Base-by-base conservation (phyloP, 1,139 yeast genomes). In the Yueomyces sp. region DNA sequence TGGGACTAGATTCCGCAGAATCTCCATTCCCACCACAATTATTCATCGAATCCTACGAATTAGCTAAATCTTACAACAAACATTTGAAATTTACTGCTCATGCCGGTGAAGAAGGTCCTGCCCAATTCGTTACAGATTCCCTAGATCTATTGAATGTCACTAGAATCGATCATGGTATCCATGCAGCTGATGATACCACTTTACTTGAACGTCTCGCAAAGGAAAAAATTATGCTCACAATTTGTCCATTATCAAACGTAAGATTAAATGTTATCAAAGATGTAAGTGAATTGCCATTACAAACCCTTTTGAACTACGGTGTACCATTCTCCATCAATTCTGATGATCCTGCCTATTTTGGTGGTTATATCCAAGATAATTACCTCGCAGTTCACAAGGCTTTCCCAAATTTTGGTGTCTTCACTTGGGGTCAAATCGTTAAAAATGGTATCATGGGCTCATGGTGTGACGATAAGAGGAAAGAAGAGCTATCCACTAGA, bases 81-180 rank as follows among this genome's bases (percentile, higher is more conserved):
- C 57, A 69, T 40, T 70, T 78, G 44, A 72, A 76, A 37, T 67
- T 80, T 43, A 83, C 94, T 35, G 91, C 93, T 2, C 94, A 83
- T 59, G 93, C 91, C 3, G 94, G 94, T 51, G 94, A 83, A 63
- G 93, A 83, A 65, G 93, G 91, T 42, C 84, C 80, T 49, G 76
- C 83, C 39, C 69, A 74, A 12, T 81, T 68, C 50, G 82, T 83
- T 36, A 50, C 64, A 9, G 68, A 69, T 42, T 67, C 91, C 1
- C 63, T 83, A 48, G 77, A 80, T 52, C 50, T 67, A 39, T 69
- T 83, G 50, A 68, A 73, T 1, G 84, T 75, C 12, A 69, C 76
- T 33, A 72, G 94, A 63, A 78, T 83, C 45, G 94, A 83, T 56
- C 94, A 83, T 56, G 94, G 94, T 41, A 74, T 82, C 46, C 76